A percentile compares a stretch with the other conserved stretches of the same genome.
phyloP scores from a whole-genome alignment of 345 rosid species.

The Eucalyptus erythrocorys region DNA sequence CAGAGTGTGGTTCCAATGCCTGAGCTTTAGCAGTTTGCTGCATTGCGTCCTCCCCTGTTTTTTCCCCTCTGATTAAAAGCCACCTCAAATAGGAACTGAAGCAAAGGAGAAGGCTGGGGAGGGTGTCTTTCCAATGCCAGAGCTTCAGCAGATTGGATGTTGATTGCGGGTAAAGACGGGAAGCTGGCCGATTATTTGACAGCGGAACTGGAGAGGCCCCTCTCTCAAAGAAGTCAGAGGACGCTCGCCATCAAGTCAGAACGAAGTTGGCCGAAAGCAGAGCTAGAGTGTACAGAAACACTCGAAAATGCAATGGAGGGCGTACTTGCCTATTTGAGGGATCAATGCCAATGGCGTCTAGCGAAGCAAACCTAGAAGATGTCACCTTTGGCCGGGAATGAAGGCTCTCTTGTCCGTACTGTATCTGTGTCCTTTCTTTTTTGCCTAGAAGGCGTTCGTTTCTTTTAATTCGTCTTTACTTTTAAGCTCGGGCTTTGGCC shows the following conservation, averaged over 20 bases:
- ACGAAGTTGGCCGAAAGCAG: neutral
- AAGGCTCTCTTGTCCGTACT: no score
- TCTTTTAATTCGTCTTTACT: no score
- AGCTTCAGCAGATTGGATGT: neutral
- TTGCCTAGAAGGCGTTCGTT: no score
- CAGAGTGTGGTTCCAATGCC: neutral
- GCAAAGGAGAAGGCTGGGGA: neutral
- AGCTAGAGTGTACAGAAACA: neutral
- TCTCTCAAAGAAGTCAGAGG: neutral
- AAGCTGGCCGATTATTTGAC: neutral
- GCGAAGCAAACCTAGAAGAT: no score
- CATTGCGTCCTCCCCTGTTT: neutral
- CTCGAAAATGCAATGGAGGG: neutral
- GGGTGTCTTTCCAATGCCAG: neutral
- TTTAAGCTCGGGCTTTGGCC: no score
- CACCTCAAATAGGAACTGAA: fast-evolving
- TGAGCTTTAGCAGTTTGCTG: neutral
- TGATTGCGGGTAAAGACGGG: neutral
- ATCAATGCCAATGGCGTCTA: no score
- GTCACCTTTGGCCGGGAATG: no score
- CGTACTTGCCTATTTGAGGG: neutral
- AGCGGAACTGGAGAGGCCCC: neutral
- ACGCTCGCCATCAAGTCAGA: neutral
- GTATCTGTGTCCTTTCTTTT: no score
- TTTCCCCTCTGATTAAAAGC: neutral